A percentile compares a stretch with the other conserved stretches of the same genome.
These are phyloP conservation scores for Zygoascus meyerae DNA, from an alignment of 1,139 yeast species.

Conservation along the genomic window DNA sequence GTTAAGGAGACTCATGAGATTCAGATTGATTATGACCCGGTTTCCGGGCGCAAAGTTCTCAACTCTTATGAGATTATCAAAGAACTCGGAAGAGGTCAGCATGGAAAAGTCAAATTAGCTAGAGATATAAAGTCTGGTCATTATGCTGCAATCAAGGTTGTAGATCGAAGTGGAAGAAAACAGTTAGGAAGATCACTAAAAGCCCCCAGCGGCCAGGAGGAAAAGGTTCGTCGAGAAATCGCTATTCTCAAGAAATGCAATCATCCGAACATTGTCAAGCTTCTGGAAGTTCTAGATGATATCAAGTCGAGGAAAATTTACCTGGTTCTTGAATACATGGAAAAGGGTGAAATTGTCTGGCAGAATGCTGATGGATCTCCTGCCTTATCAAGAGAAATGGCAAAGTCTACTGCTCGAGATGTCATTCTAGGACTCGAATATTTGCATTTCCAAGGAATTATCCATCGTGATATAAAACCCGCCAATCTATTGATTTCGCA, in stretches of 20 bases:
- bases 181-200: conserved; percentile 43
- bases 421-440: conserved; percentile 88
- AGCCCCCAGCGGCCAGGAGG: conserved; percentile 50
- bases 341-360: conserved; percentile 93
- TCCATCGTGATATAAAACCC: conserved; percentile 96
- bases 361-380: conserved; percentile 40
- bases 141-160: conserved; percentile 87
- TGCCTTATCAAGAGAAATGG: conserved; percentile 21
- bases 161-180: conserved; percentile 68
- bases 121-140: conserved; percentile 63
- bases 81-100: conserved; percentile 94
- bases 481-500: conserved; percentile 77
- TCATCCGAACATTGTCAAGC: conserved; percentile 84
- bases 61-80: conserved; percentile 85
- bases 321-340: conserved; percentile 83
- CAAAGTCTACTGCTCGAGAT: conserved; percentile 52
- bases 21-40: conserved; percentile 81
- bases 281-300: conserved; percentile 90
- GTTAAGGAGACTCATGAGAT: conserved; percentile 86
- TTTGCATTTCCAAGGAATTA: conserved; percentile 86
- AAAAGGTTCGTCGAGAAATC: conserved; percentile 80
- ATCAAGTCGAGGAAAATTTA: conserved; percentile 77
- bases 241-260: conserved; percentile 93
- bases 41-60: conserved; percentile 72
- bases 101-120: conserved; percentile 94